Evolutionary conservation across 2,329 filamentous ascomycete genomes (phyloP).

Genomic region (Scedosporium aurantiacum): DNA sequence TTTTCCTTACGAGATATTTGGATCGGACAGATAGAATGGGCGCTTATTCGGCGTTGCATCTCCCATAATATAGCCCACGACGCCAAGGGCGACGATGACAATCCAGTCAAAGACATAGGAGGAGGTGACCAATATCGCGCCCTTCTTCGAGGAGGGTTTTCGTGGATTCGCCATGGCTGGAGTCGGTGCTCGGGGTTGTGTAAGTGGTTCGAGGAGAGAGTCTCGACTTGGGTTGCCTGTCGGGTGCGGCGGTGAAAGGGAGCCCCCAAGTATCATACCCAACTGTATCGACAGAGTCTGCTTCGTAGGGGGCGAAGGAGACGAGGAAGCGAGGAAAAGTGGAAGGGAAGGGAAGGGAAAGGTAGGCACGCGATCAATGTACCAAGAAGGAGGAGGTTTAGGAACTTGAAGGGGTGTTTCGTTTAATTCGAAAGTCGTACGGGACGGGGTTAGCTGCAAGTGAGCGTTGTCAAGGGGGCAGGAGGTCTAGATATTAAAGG

Average conservation of each 20-base stretch:
- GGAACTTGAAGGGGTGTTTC: no score
- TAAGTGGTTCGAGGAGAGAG: constrained; percentile 5
- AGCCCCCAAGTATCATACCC: constrained; percentile 3
- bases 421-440: no score
- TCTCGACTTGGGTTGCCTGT: constrained; percentile 1
- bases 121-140: constrained; percentile 27
- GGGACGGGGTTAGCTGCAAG: no score
- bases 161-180: background rate
- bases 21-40: constrained; percentile 60
- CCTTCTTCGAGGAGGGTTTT: background rate
- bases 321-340: no score
- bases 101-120: constrained; percentile 70
- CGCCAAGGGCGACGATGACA: constrained; percentile 48
- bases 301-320: background rate
- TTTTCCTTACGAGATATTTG: constrained; percentile 42
- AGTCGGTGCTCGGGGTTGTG: background rate
- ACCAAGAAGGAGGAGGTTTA: no score
- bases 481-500: no score
- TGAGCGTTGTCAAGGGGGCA: no score
- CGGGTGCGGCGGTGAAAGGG: background rate
- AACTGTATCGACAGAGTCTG: background rate
- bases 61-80: constrained; percentile 48
- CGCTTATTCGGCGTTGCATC: constrained; percentile 52
- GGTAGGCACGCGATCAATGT: no score
- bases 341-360: background rate